Evolutionary conservation across 2,329 filamentous ascomycete genomes (phyloP).

Genomic region (Nannizziopsis arthrosporioides): DNA sequence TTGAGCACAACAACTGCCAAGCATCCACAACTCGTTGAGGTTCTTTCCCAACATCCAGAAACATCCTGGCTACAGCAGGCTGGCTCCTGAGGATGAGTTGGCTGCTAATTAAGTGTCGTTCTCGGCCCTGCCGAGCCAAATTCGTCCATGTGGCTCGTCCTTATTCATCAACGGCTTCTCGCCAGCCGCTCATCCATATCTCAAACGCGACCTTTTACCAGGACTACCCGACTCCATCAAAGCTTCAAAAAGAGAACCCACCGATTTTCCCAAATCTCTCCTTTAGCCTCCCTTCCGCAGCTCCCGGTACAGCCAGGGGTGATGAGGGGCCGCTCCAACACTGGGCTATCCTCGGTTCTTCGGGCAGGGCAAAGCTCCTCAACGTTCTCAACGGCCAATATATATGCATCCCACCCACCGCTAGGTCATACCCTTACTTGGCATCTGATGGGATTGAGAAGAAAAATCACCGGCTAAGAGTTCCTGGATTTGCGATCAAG

Average conservation of each 20-base stretch:
- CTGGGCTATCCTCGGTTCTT: constrained; percentile 75
- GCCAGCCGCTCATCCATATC: constrained; percentile 55
- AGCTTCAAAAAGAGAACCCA: constrained; percentile 47
- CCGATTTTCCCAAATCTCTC: constrained; percentile 60
- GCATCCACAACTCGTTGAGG: no score
- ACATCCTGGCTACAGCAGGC: no score
- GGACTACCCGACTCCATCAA: constrained; percentile 49
- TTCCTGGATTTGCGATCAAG: constrained; percentile 58
- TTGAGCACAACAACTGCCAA: not conserved
- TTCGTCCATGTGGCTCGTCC: not conserved
- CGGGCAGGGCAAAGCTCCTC: constrained; percentile 72
- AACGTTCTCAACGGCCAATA: constrained; percentile 65
- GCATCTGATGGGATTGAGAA: constrained; percentile 48
- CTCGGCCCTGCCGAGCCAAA: not conserved
- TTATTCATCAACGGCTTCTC: constrained; percentile 14
- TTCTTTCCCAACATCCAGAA: no score
- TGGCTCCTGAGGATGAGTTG: no score
- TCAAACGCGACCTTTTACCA: constrained; percentile 73
- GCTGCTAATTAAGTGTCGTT: no score
- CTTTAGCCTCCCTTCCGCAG: constrained; percentile 50
- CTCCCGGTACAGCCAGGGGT: not conserved
- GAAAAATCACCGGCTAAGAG: constrained; percentile 42
- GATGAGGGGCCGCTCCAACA: constrained; percentile 40
- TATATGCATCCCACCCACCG: constrained; percentile 61
- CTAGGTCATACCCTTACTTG: constrained; percentile 69